A percentile compares a stretch with the other conserved stretches of the same genome.
These are phyloP conservation scores for Hyphodiscus hymeniophilus DNA, from an alignment of 495 filamentous ascomycete species.

Conservation along the genomic window DNA sequence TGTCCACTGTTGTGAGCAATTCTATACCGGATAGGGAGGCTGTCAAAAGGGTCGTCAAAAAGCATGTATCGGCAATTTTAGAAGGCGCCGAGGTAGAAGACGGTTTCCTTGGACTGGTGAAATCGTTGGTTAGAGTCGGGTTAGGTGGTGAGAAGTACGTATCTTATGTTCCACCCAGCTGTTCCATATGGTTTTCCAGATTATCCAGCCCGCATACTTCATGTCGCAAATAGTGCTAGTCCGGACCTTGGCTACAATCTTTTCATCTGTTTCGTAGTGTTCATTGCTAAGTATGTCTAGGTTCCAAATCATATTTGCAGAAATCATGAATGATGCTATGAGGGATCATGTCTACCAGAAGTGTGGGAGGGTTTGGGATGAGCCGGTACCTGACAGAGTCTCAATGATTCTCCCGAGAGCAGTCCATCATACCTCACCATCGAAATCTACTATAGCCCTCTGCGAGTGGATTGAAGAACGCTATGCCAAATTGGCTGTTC, in stretches of 20 bases:
- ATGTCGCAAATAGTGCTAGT: no score
- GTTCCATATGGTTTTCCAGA: no score
- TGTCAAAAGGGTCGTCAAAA: constrained; percentile 43
- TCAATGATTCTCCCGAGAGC: constrained; percentile 9
- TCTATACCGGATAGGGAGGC: constrained; percentile 50
- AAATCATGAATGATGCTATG: constrained; percentile 64
- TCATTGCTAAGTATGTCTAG: no score
- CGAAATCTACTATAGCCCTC: constrained; percentile 47
- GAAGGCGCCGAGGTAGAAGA: constrained; percentile 37
- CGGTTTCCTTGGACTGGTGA: constrained; percentile 47
- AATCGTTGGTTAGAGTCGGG: constrained; percentile 60
- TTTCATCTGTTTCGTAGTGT: no score
- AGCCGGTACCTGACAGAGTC: background rate
- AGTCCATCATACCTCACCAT: constrained; percentile 28
- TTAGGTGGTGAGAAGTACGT: constrained; percentile 56
- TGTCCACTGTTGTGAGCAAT: constrained; percentile 59
- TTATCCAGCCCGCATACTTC: no score
- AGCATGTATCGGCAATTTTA: constrained; percentile 46
- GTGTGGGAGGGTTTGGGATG: constrained; percentile 40
- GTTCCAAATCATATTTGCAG: constrained; percentile 68
- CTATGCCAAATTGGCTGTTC: constrained; percentile 56
- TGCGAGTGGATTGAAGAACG: constrained; percentile 65
- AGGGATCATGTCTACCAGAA: constrained; percentile 46
- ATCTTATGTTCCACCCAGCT: no score
- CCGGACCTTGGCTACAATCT: no score